Base-by-base conservation (phyloP, 495 filamentous ascomycete genomes). In the Lasiosphaeria ovina region DNA sequence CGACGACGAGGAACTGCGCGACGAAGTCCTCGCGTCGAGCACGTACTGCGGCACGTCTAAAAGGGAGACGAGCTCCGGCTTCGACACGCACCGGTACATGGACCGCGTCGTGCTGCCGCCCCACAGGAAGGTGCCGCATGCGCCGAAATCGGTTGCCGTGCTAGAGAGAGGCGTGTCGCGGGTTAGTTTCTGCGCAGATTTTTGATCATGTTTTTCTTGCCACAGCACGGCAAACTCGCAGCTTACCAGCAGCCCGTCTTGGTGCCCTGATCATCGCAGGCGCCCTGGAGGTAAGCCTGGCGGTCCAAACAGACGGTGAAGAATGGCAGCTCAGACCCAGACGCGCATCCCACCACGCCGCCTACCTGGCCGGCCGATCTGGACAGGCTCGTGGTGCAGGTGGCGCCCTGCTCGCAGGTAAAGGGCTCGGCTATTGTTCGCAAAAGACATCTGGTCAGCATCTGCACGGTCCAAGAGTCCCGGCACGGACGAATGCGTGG, bases 161-260 rank as follows among this genome's bases (percentile, higher is more conserved):
- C 61, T 67, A 47, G 4, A 31, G 49, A n/a, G 14, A 14, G 24
- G 24, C 8, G 31, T 50, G 10, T 31, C 36, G 31, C 17, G 32
- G n/a, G 17, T 40, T 33, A 33, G 59, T 40, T 4, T 58, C 24
- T 24, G 24, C 2, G 24, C 24, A 2, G 1, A 24, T 24, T 24
- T 2, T 24, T 24, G 24, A 24, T 24, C 24, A 24, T 24, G 24
- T 24, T 24, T 24, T 62, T 35, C 11, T 40, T 62, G 10, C 59
- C 61, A 34, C 32, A 35, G 31, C 59, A 59, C 38, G 52, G 10
- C 33, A 35, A 38, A 55, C 4, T 12, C 47, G 9, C 16, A 59
- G 68, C 67, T 60, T 62, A 76, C 75, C 75, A 79, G 62, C 77
- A 79, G 1, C 75, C 77, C 0, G 74, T 75, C 7, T 57, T 55